These are phyloP conservation scores for Brassica incana DNA, from an alignment of 345 rosid genomes.

Conservation along the genomic window DNA sequence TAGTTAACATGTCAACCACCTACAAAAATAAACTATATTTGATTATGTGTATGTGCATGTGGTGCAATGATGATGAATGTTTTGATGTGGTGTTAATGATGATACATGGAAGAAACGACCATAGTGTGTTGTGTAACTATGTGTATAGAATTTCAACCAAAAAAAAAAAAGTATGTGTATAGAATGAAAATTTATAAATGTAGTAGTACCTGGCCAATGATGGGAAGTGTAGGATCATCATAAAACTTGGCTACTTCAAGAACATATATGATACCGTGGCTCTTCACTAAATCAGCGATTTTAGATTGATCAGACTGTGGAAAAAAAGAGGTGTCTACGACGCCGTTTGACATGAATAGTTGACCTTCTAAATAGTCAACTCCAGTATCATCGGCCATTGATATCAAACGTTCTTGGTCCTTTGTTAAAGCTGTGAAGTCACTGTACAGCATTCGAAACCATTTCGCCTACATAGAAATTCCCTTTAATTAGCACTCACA, in stretches of 20 bases:
- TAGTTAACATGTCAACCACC: constrained; percentile 44
- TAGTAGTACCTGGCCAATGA: constrained; percentile 41
- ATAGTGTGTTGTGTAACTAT: constrained; percentile 62
- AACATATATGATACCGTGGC: constrained; percentile 59
- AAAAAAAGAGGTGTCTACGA: constrained; percentile 61
- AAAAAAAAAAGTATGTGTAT: constrained; percentile 47
- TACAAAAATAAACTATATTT: constrained; percentile 3
- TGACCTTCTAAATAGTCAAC: constrained; percentile 89
- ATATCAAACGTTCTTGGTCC: constrained; percentile 80
- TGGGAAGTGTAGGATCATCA: constrained; percentile 46
- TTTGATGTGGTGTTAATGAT: neutral
- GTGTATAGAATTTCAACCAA: constrained; percentile 36
- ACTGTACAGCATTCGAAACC: constrained; percentile 81
- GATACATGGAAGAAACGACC: neutral
- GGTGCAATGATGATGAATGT: constrained; percentile 16
- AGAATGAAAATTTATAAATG: constrained; percentile 20
- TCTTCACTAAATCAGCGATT: constrained; percentile 48
- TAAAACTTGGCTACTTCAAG: constrained; percentile 84
- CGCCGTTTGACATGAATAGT: constrained; percentile 47
- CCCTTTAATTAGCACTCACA: neutral
- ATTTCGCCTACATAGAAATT: constrained; percentile 60
- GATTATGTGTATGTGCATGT: constrained; percentile 27
- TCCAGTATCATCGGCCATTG: constrained; percentile 44
- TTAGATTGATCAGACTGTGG: constrained; percentile 49
- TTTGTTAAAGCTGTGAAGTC: constrained; percentile 67